Conservation (phyloP, 768 basidiomycete genomes). For the Neoboletus brunneissimus region DNA sequence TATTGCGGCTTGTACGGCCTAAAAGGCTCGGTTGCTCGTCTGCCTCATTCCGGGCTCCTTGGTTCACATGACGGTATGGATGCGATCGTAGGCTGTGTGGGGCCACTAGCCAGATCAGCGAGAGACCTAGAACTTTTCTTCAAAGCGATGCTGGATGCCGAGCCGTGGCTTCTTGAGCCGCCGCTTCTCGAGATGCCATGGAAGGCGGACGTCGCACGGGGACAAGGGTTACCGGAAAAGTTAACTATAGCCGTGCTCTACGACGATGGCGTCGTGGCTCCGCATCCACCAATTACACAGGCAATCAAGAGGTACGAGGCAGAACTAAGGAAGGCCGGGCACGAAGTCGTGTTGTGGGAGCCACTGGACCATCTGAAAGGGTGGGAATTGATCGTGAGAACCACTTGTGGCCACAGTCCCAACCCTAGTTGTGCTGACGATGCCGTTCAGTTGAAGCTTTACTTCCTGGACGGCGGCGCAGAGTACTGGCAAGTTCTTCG, state of each 20-base stretch:
- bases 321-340: constrained; percentile 43
- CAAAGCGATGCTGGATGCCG: constrained; percentile 41
- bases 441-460: constrained; percentile 38
- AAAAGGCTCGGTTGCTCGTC: constrained; percentile 47
- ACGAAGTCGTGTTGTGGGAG: constrained; percentile 50
- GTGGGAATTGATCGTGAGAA: constrained; percentile 46
- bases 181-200: constrained; percentile 50
- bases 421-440: constrained; percentile 14
- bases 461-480: constrained; percentile 47
- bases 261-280: constrained; percentile 50
- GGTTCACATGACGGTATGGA: constrained; percentile 55
- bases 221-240: constrained; percentile 37
- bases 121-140: constrained; percentile 50
- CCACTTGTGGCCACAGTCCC: neutral
- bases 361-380: constrained; percentile 43
- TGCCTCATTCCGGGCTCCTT: constrained; percentile 49
- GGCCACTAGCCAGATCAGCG: constrained; percentile 47
- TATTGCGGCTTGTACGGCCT: constrained; percentile 43
- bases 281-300: constrained; percentile 46
- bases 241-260: constrained; percentile 47
- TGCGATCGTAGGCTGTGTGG: constrained; percentile 48
- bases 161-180: constrained; percentile 48
- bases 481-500: constrained; percentile 42
- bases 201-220: constrained; percentile 40
- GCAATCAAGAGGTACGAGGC: constrained; percentile 40